Evolutionary conservation across 192 early-diverging fungal genomes (phyloP), one percentile per base, ranked within the genome.

Genomic region (Entomortierella chlamydospora): DNA sequence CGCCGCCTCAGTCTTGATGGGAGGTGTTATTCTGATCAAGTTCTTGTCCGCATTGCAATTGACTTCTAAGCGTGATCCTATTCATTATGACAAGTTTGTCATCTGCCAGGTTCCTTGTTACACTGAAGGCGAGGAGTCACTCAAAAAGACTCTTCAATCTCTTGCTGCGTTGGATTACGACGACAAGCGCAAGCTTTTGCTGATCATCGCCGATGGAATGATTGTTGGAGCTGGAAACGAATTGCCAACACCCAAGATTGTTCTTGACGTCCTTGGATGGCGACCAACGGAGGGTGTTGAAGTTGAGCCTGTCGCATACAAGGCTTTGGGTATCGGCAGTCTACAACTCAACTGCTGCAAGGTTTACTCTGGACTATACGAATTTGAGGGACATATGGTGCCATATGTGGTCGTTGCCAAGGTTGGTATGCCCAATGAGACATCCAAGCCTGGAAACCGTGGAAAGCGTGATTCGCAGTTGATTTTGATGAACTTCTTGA

Each of bases 381-480:
- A 94, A 59, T 78, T 89, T 61, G 86, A 93, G 62, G 94, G 92
- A 18, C 88, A 89, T 33, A 77, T 89, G 43, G 93, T 95, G 9
- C 94, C 94, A 12, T 95, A 87, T 65, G 49, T 95, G 73, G 92
- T 95, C 0, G 90, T 95, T 30, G 91, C 91, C 62, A 95, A 95
- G 81, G 90, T 92, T 31, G 94, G 94, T 39, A 90, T 90, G 70
- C 85, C 87, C 23, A 86, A 81, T 17, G 94, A 95, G 80, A 72
- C 87, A 3, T 56, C 84, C 39, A 89, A 89, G 67, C 91, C 95
- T 31, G 95, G 95, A 50, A 96, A 96, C 82, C 81, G 93, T 66
- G 94, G 94, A 43, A 96, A 96, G 74, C 89, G 94, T 49, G 94
- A 96, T 74, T 94, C 94, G 8, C 94, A 96, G 70, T 84, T 96